A percentile compares a stretch with the other conserved stretches of the same genome.
phyloP scores from a whole-genome alignment of 1,139 yeast genomes.

The Schizosaccharomyces versatilis region DNA sequence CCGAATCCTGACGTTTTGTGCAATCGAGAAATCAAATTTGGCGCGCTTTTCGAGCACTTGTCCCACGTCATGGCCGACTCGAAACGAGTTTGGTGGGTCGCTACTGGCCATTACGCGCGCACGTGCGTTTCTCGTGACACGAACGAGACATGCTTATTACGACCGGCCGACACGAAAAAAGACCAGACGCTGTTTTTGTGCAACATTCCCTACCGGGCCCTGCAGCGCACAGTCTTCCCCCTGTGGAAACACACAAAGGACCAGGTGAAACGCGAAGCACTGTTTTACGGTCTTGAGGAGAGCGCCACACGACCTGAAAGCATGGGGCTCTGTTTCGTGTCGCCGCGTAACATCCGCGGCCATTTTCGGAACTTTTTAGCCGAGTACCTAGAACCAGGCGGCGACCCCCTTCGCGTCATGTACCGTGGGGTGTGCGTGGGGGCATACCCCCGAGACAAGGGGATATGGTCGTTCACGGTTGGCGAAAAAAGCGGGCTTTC shows the following conservation, averaged over 20 bases:
- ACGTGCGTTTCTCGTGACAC: slow-evolving; percentile 1
- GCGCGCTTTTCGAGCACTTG: slow-evolving; percentile 41
- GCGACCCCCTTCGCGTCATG: slow-evolving; percentile 48
- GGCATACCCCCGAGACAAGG: slow-evolving; percentile 30
- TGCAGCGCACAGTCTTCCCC: slow-evolving; percentile 45
- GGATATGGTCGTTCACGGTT: slow-evolving; percentile 83
- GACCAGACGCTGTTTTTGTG: slow-evolving; percentile 86
- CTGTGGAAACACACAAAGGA: slow-evolving; percentile 59
- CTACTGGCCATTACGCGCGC: slow-evolving; percentile 73
- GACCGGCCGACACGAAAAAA: slow-evolving; percentile 40
- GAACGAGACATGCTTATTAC: slow-evolving; percentile 21
- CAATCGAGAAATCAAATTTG: slow-evolving; percentile 69
- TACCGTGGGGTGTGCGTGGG: slow-evolving; percentile 50
- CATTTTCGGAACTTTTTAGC: slow-evolving; percentile 54
- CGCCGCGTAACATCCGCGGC: slow-evolving; percentile 26
- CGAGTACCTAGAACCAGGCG: slow-evolving; percentile 34
- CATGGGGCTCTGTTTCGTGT: slow-evolving; percentile 84
- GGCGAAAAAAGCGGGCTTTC: slow-evolving; percentile 67
- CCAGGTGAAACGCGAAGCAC: slow-evolving; percentile 47
- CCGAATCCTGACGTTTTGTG: slow-evolving; percentile 93
- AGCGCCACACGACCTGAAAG: slow-evolving; percentile 63
- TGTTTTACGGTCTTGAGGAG: slow-evolving; percentile 30
- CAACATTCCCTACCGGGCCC: slow-evolving; percentile 29
- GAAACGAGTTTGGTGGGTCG: slow-evolving; percentile 34
- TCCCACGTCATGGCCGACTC: slow-evolving; percentile 14